Evolutionary conservation across 2,329 filamentous ascomycete genomes (phyloP).

Genomic region (Calonectria pseudoreteaudii): DNA sequence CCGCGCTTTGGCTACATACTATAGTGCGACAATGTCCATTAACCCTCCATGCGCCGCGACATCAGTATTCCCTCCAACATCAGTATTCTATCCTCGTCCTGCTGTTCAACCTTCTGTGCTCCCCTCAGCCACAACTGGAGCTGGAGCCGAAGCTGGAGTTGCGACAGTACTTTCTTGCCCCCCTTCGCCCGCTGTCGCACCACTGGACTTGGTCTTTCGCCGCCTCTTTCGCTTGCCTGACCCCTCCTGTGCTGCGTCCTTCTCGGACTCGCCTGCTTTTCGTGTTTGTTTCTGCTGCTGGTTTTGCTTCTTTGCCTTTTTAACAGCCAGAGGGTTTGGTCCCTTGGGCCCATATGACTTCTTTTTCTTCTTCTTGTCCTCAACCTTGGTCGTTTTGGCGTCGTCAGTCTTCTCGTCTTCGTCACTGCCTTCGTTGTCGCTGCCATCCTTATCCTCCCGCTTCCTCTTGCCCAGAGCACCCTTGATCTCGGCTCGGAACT

Average conservation of each 20-base stretch:
- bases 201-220: conserved; percentile 44
- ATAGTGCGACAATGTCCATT: conserved; percentile 23
- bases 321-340: conserved; percentile 78
- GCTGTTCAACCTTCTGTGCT: conserved; percentile 35
- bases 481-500: conserved; percentile 79
- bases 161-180: conserved; percentile 22
- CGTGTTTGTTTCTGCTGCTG: conserved; percentile 52
- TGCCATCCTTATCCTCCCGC: conserved; percentile 55
- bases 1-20: conserved; percentile 7
- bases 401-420: conserved; percentile 32
- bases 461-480: conserved; percentile 62
- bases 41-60: conserved; percentile 30
- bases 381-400: conserved; percentile 19
- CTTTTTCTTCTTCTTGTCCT: conserved; percentile 65
- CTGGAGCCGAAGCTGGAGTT: background rate
- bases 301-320: conserved; percentile 76
- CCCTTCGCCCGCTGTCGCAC: conserved; percentile 26
- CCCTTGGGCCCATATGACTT: conserved; percentile 72
- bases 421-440: conserved; percentile 32
- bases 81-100: conserved; percentile 13
- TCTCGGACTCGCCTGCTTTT: conserved; percentile 49
- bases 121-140: conserved; percentile 19
- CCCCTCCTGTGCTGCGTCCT: conserved; percentile 38
- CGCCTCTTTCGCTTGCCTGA: conserved; percentile 47
- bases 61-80: conserved; percentile 31